Percentiles rank a stretch among this genome's conserved stretches.
Conservation (phyloP, 768 basidiomycete genomes). For the Pisolithus tinctorius region DNA sequence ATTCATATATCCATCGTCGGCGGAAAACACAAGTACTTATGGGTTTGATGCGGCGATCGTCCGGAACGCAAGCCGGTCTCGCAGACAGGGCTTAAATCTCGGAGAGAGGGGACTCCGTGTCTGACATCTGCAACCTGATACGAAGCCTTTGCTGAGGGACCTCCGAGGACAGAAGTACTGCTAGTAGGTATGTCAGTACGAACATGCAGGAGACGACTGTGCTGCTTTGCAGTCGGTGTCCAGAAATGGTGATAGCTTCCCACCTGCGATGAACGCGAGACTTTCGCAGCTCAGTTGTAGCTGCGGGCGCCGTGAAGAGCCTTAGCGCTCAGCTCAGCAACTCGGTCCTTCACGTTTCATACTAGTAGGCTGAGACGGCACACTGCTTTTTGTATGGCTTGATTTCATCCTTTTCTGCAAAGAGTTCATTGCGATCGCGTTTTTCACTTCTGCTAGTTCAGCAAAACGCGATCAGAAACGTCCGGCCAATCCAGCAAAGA, state of each 20-base stretch:
- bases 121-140: too few relatives aligned
- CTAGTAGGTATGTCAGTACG: too few relatives aligned
- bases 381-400: slow-evolving; percentile 3
- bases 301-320: not conserved
- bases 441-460: not conserved
- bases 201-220: too few relatives aligned
- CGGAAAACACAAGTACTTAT: not conserved
- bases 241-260: slow-evolving; percentile 2
- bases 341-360: not conserved
- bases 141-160: too few relatives aligned
- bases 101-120: too few relatives aligned
- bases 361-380: not conserved
- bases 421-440: slow-evolving; percentile 8
- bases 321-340: not conserved
- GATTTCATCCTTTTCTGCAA: not conserved
- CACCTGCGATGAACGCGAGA: not conserved
- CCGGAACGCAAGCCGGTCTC: not conserved
- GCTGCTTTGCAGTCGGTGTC: not conserved
- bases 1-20: not conserved
- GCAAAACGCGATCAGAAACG: not conserved
- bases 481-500: not conserved
- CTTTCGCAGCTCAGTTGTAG: not conserved
- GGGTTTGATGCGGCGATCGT: not conserved
- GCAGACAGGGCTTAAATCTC: too few relatives aligned
- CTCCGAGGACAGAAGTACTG: too few relatives aligned